phyloP scores from a whole-genome alignment of 108 stramenopile species.

The Mediolabrus comicus region DNA sequence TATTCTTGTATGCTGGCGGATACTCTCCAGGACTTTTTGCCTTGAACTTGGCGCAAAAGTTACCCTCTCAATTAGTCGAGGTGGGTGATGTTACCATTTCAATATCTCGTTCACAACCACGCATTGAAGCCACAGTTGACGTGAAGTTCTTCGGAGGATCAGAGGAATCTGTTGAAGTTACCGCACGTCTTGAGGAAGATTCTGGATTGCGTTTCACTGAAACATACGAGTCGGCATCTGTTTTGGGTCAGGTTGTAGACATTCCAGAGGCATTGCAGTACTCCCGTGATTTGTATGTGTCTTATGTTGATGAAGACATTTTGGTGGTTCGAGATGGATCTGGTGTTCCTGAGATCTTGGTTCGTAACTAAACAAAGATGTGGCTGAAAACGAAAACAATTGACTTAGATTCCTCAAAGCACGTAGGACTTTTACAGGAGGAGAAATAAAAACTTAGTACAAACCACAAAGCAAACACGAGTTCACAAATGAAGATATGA shows the following conservation, averaged over 20 bases:
- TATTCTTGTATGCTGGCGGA: conserved; percentile 75
- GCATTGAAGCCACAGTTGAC: conserved; percentile 70
- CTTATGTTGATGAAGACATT: conserved; percentile 90
- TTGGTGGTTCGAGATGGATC: conserved; percentile 80
- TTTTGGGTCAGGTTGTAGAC: conserved; percentile 59
- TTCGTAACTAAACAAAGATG: conserved; percentile 50
- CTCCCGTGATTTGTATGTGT: conserved; percentile 76
- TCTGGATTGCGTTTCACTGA: conserved; percentile 74
- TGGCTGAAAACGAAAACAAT: not conserved
- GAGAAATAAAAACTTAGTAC: no score
- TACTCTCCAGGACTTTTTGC: conserved; percentile 80
- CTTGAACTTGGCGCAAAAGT: conserved; percentile 57
- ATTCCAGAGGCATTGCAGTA: conserved; percentile 76
- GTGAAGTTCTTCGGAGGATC: conserved; percentile 46
- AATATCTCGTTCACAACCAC: conserved; percentile 73
- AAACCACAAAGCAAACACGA: no score
- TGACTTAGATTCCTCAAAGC: no score
- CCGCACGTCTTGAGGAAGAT: conserved; percentile 46
- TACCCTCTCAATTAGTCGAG: conserved; percentile 61
- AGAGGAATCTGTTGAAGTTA: conserved; percentile 29
- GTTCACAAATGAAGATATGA: no score
- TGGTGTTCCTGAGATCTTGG: conserved; percentile 86
- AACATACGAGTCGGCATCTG: conserved; percentile 79
- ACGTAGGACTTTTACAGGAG: no score
- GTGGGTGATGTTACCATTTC: conserved; percentile 73